Evolutionary conservation across 306 rosid species (phyloP).

Genomic region (Lathyrus oleraceus): DNA sequence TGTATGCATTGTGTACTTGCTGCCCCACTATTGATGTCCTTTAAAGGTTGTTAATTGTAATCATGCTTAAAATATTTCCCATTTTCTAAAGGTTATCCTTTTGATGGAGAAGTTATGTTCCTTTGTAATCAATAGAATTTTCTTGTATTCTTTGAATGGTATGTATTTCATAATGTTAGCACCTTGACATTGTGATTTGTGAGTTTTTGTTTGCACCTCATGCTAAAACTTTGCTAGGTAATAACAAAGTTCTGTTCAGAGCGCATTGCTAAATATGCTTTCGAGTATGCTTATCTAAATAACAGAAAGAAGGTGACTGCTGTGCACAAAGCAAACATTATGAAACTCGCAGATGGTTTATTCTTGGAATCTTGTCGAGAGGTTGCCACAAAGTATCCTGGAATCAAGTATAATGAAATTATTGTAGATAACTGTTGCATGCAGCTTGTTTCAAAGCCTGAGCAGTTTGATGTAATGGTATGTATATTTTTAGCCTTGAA

Average conservation of each 20-base stretch:
- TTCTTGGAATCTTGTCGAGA: conserved; percentile 87
- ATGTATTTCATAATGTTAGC: conserved; percentile 22
- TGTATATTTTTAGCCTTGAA: conserved; percentile 24
- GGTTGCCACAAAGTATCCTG: conserved; percentile 71
- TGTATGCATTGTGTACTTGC: background rate
- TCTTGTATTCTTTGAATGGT: conserved; percentile 17
- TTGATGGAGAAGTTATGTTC: conserved; percentile 14
- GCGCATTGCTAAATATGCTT: conserved; percentile 83
- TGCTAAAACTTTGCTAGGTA: conserved; percentile 64
- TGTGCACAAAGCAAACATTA: conserved; percentile 95
- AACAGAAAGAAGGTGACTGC: conserved; percentile 95
- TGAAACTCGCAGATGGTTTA: conserved; percentile 90
- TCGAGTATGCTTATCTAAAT: conserved; percentile 87
- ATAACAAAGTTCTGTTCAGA: conserved; percentile 92
- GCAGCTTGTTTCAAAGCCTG: conserved; percentile 91
- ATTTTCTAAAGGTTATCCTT: conserved; percentile 17
- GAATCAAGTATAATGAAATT: conserved; percentile 67
- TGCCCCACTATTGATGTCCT: background rate
- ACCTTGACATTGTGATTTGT: background rate
- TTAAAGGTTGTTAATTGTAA: background rate
- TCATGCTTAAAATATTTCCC: background rate
- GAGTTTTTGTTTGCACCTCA: conserved; percentile 44
- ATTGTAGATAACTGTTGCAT: conserved; percentile 95
- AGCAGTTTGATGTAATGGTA: conserved; percentile 96
- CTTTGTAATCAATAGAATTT: conserved; percentile 1